Evolutionary conservation across 1,284 basidiomycete genomes (phyloP), one percentile per base, ranked within the genome.

Genomic region (Apiotrichum mycotoxinovorans): DNA sequence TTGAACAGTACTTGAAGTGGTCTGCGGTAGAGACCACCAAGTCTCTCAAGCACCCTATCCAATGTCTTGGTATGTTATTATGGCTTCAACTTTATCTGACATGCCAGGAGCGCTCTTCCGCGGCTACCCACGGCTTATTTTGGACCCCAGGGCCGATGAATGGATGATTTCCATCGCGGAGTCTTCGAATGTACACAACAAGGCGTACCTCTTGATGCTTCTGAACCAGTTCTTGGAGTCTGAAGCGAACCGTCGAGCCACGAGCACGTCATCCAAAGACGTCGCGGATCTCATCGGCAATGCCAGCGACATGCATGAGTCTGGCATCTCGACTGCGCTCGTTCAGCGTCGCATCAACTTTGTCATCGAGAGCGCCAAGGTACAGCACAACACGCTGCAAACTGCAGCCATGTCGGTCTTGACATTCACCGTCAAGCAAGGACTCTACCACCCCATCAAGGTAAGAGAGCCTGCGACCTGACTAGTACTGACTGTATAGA

Each of bases 221-320:
- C 85, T 98, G 66, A 89, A 93, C 67, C 92, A 94, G 54, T 96
- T 95, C 72, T 76, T 97, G 44, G 76, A 86, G 9, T 87, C 88
- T 0, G 89, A 95, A 72, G 84, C 88, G 9, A 79, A 83, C 35
- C 56, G 57, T 2, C 46, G 38, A 4, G 51, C 42, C 22, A 91
- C 90, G 70, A 85, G 63, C 59, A 44, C 56, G 54, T 44, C 48
- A 7, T 12, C 77, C 1, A 75, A 78, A n/a, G 87, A 92, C 67
- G 91, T 97, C 85, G 86, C 88, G 2, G 89, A 97, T 66, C 80
- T 99, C 2, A 89, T 97, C 10, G 96, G 96, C 2, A 94, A 94
- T 67, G 91, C 91, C 0, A 88, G 91, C 65, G 89, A 87, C 0
- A 93, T 97, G 72, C 91, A 92, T 0, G 95, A 98, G 68, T 96